Base-by-base conservation (phyloP, 23 red algal species). In the Pyropia haitanensis region DNA sequence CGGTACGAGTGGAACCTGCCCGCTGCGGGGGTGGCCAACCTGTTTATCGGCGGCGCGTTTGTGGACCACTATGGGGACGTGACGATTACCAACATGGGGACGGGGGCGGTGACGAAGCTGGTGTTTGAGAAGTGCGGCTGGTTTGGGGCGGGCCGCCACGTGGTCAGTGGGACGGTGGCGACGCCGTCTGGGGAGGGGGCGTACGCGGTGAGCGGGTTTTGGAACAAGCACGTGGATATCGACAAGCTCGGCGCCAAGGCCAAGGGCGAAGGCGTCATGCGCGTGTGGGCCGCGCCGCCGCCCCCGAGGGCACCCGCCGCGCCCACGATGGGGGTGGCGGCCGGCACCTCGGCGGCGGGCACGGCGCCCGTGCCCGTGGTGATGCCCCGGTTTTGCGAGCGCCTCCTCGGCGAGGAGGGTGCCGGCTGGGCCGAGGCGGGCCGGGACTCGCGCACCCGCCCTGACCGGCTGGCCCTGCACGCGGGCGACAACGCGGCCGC, bases 1-100 rank as follows among this genome's bases (percentile, higher is more conserved):
- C 58, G 53, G 19, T 93, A 84, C 81, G 65, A 73, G n/a, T 93
- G 88, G 88, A 93, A 62, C 44, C 67, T 93, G 51, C 88, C 88
- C 5, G 26, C 75, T 20, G 61, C 79, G 20, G 29, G 78, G 27
- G 79, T 81, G 3, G 73, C 80, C 28, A 93, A 93, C 46, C 60
- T 93, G 29, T 85, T 93, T 67, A 72, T 93, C 18, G 88, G 88
- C 34, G 77, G 76, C 33, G 69, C 88, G 10, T 85, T 79, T 78
- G 71, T 93, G 16, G 78, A 83, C 62, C 88, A 93, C 54, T 85
- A 72, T 85, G 88, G 88, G 18, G 46, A 61, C 8, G 67, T 93
- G 16, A 63, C 71, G 19, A 54, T 93, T 9, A 51, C 61, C 12
- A 85, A 80, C 63, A 74, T 65, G 58, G 62, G 53, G n/a, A 58